Evolutionary conservation across 768 basidiomycete species (phyloP), one percentile per base, ranked within the genome.

Genomic region (Russula foetens): DNA sequence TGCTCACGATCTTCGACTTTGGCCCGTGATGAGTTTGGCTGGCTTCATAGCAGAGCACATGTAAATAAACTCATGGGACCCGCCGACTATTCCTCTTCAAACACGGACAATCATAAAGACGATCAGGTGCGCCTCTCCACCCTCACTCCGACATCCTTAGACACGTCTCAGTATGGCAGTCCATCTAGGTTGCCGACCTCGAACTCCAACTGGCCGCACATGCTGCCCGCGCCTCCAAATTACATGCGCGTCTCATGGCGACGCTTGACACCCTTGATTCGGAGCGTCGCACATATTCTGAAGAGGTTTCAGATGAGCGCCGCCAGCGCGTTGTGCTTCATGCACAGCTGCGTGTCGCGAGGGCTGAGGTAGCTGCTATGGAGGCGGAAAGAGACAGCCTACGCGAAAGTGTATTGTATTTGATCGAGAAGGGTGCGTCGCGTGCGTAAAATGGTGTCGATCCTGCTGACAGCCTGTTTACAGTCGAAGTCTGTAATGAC

Each of bases 381-480:
- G 79, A 84, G 68, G 66, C 68, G 2, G 82, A 85, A 63, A 72
- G 70, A 58, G 80, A 84, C 66, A 80, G 83, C 56, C 66, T 84
- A 67, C 74, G 78, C 63, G 80, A 82, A 45, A 80, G 77, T 7
- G 80, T 86, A 1, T 64, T 75, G 51, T 69, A 76, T 53, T 67
- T 86, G 43, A 75, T 83, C n/a, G 75, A 83, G 69, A 84, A 82
- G 81, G 81, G 85, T 85, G 65, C 43, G 80, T 72, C 21, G 26
- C 19, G 35, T 29, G 5, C 43, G 12, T 17, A 31, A 45, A 31
- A 29, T 44, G 31, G 45, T 26, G 24, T 29, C n/a, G 8, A 14
- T 45, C 47, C 14, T 14, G 43, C 41, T 35, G 29, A 39, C n/a
- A 17, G 7, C 41, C 14, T n/a, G 43, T 63, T 49, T 31, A 53